phyloP scores from a whole-genome alignment of 108 stramenopile genomes.

The Skeletonema menzelii region DNA sequence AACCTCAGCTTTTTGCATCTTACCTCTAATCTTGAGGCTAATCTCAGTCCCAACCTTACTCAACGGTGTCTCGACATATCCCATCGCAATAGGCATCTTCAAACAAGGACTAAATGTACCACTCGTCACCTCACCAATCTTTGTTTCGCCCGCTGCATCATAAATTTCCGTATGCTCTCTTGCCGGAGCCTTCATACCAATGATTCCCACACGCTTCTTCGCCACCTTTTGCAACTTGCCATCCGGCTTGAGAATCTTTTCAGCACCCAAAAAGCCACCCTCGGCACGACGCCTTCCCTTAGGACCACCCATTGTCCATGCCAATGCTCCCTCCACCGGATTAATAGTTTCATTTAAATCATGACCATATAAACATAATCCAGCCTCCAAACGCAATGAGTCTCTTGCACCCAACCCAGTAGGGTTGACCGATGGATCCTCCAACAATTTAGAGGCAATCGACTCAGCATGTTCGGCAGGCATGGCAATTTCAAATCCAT shows the following conservation, averaged over 20 bases:
- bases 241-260: conserved; percentile 86
- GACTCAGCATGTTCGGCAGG: conserved; percentile 76
- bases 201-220: conserved; percentile 94
- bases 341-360: conserved; percentile 95
- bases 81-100: conserved; percentile 98
- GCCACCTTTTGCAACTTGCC: conserved; percentile 88
- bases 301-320: conserved; percentile 95
- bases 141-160: conserved; percentile 74
- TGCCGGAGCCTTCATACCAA: conserved; percentile 97
- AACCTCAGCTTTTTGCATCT: conserved; percentile 87
- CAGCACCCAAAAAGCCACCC: conserved; percentile 95
- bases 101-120: conserved; percentile 94
- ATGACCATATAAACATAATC: conserved; percentile 98
- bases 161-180: conserved; percentile 93
- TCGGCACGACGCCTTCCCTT: conserved; percentile 88
- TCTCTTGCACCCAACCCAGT: conserved; percentile 98
- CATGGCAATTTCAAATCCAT: conserved; percentile 98
- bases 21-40: conserved; percentile 87
- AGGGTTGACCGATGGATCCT: conserved; percentile 81
- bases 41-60: conserved; percentile 87
- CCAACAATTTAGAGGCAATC: conserved; percentile 76
- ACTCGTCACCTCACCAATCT: conserved; percentile 94
- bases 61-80: conserved; percentile 86
- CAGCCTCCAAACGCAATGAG: conserved; percentile 97
- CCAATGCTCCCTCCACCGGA: conserved; percentile 90